Evolutionary conservation across 2,329 filamentous ascomycete species (phyloP).

Genomic region (Penicillium aurantiogriseum): DNA sequence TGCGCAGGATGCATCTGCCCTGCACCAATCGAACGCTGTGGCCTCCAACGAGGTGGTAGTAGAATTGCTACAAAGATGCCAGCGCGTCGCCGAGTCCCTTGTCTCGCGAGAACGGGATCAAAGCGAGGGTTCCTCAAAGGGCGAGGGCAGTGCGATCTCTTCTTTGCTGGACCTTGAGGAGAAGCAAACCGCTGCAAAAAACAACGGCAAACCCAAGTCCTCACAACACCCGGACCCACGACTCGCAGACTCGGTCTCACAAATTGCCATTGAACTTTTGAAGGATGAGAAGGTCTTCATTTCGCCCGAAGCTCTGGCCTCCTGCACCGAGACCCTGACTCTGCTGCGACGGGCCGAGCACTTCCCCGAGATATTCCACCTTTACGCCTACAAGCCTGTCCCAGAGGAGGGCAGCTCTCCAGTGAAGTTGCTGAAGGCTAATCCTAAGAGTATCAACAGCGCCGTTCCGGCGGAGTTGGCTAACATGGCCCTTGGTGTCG

Average conservation of each 20-base stretch:
- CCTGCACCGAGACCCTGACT: slow-evolving; percentile 75
- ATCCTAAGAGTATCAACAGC: slow-evolving; percentile 66
- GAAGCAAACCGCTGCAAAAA: slow-evolving; percentile 25
- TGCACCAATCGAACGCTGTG: slow-evolving; percentile 32
- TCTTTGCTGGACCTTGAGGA: slow-evolving; percentile 44
- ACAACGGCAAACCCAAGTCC: slow-evolving; percentile 23
- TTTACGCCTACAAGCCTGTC: slow-evolving; percentile 80
- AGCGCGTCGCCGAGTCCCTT: slow-evolving; percentile 33
- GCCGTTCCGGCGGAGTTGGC: slow-evolving; percentile 72
- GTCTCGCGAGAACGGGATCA: slow-evolving; percentile 28
- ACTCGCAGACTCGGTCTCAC: slow-evolving; percentile 49
- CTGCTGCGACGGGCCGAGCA: slow-evolving; percentile 70
- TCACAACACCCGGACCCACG: slow-evolving; percentile 35
- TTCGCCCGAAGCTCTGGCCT: slow-evolving; percentile 66
- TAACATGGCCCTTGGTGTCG: slow-evolving; percentile 71
- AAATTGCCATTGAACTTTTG: slow-evolving; percentile 66
- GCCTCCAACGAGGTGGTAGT: slow-evolving; percentile 38
- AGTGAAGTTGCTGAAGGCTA: slow-evolving; percentile 60
- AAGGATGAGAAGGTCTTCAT: slow-evolving; percentile 77
- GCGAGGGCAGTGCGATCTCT: slow-evolving; percentile 39
- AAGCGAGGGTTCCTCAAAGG: slow-evolving; percentile 17
- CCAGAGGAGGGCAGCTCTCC: slow-evolving; percentile 61
- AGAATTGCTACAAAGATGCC: slow-evolving; percentile 36
- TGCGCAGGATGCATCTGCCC: slow-evolving; percentile 26
- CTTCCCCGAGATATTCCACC: slow-evolving; percentile 73